Base-by-base conservation (phyloP, 805 yeast genomes). In the Schizosaccharomyces cryophilus region DNA sequence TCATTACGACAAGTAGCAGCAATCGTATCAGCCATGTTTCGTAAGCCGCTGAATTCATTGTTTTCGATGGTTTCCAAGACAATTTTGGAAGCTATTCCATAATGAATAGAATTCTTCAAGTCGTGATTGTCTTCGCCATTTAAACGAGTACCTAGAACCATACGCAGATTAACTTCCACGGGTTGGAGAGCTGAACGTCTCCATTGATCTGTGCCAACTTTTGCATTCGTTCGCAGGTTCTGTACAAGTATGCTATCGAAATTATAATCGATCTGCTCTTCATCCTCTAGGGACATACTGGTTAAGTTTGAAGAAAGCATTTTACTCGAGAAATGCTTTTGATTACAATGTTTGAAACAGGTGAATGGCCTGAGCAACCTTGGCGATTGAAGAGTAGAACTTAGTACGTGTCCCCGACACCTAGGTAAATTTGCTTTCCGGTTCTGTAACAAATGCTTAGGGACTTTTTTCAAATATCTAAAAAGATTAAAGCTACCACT, bases 1-100 rank as follows among this genome's bases (percentile, higher is more conserved):
- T 51, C 15, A 5, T 51, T 5, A 24, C 19, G 26, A n/a, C 56
- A 51, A 24, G 35, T 3, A 1, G 2, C 2, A 24, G 35, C 56
- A 21, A 51, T 29, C 19, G 9, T 24, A n/a, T 51, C 31, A 29
- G 17, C 56, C 56, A 51, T 17, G n/a, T 51, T 29, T 51, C 31
- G 30, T 11, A 29, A 29, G 56, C 35, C 26, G 3, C n/a, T 29
- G 26, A 51, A 51, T 6, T 17, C n/a, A 11, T 17, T 24, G 13
- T 17, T 29, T 26, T 51, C 56, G 17, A 4, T 74, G 72, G 48
- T 87, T 78, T 9, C 66, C 61, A 1, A 78, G 67, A 1, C 70
- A 64, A 61, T 73, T 73, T 1, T 69, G 67, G 24, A 51, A 29
- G 56, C 56, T 24, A 51, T 51, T 24, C 56, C 56, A 70, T 66